Evolutionary conservation across 352 stramenopile genomes (phyloP).

Genomic region (Vaucheria bursata): DNA sequence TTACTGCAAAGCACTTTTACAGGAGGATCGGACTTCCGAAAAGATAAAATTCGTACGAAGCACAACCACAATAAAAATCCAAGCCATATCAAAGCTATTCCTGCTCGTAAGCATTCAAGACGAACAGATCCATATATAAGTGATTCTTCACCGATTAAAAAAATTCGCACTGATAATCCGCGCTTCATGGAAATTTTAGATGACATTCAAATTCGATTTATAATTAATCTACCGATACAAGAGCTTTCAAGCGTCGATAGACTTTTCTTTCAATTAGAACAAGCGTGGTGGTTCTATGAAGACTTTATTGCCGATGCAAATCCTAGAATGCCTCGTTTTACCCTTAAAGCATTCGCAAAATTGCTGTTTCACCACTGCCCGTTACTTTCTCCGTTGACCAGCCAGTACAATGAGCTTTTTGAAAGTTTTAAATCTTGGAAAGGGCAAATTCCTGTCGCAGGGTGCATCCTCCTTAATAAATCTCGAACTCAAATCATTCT

Average conservation of each 20-base stretch:
- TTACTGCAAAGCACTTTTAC: neutral
- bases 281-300: slow-evolving; percentile 77
- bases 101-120: neutral
- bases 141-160: neutral
- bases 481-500: slow-evolving; percentile 72
- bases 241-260: slow-evolving; percentile 75
- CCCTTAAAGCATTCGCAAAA: slow-evolving; percentile 45
- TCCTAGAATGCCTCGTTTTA: slow-evolving; percentile 48
- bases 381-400: slow-evolving; percentile 21
- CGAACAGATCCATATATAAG: neutral
- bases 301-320: slow-evolving; percentile 58
- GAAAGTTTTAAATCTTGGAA: slow-evolving; percentile 43
- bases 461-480: slow-evolving; percentile 59
- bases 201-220: slow-evolving; percentile 47
- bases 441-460: slow-evolving; percentile 34
- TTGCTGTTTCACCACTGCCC: slow-evolving; percentile 40
- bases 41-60: neutral
- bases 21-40: neutral
- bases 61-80: neutral
- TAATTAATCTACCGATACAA: slow-evolving; percentile 56
- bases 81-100: neutral
- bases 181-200: neutral
- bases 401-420: slow-evolving; percentile 44
- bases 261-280: slow-evolving; percentile 59
- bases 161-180: neutral